phyloP scores from a whole-genome alignment of 2,329 filamentous ascomycete genomes.

The Microsporum audouinii region DNA sequence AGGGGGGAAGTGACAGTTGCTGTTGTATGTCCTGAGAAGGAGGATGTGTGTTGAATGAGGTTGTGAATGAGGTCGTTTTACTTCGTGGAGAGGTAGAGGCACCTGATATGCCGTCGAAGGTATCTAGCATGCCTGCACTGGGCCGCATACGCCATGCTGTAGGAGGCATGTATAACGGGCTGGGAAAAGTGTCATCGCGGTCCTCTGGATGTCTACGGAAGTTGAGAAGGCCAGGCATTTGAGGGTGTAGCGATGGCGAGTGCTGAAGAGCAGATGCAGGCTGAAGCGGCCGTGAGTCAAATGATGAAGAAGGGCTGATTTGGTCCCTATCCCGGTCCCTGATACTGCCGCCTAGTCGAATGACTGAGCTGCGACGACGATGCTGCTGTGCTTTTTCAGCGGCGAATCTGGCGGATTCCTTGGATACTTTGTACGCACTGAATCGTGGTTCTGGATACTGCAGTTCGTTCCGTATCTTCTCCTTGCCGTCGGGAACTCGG shows the following conservation, averaged over 20 bases:
- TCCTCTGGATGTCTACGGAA: background rate
- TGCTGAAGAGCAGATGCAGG: background rate
- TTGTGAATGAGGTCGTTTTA: background rate
- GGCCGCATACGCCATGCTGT: background rate
- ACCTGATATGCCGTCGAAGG: background rate
- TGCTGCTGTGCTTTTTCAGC: slow-evolving; percentile 45
- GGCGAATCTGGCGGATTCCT: slow-evolving; percentile 40
- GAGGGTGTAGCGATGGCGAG: background rate
- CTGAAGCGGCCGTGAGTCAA: background rate
- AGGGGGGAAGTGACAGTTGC: background rate
- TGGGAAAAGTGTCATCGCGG: background rate
- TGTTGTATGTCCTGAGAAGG: background rate
- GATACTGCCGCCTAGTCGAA: slow-evolving; percentile 18
- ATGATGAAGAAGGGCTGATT: slow-evolving; percentile 3
- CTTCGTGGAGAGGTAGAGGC: background rate
- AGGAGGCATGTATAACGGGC: background rate
- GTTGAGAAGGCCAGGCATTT: background rate
- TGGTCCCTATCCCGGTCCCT: slow-evolving; percentile 14
- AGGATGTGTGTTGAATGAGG: background rate
- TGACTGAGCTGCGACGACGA: slow-evolving; percentile 47
- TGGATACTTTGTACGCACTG: slow-evolving; percentile 62
- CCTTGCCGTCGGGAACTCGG: slow-evolving; percentile 87
- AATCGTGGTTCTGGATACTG: slow-evolving; percentile 81
- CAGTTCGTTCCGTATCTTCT: slow-evolving; percentile 80
- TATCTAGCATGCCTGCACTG: background rate